A percentile compares a stretch with the other conserved stretches of the same genome.
Evolutionary conservation across 2,329 filamentous ascomycete species (phyloP).

Genomic region (Arthrobotrys sphaeroides): DNA sequence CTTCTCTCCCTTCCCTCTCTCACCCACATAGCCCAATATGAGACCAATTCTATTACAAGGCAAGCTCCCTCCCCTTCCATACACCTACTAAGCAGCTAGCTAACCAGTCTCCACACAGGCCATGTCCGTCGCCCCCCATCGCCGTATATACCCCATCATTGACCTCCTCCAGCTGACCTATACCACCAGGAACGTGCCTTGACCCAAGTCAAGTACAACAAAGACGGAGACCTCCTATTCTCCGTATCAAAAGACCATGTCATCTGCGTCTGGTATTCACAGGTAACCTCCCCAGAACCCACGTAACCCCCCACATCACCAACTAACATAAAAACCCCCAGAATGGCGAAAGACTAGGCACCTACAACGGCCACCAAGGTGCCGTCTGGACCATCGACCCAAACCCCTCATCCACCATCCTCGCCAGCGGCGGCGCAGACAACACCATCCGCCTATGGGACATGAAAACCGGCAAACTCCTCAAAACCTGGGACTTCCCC

Average conservation of each 20-base stretch:
- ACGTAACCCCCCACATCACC: background rate
- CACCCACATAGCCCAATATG: conserved; percentile 71
- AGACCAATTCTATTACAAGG: conserved; percentile 95
- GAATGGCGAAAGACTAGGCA: conserved; percentile 96
- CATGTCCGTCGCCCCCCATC: conserved; percentile 43
- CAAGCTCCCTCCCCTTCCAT: conserved; percentile 22
- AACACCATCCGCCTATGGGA: conserved; percentile 99
- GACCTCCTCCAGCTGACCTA: conserved; percentile 33
- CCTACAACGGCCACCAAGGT: conserved; percentile 95
- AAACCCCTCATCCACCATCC: conserved; percentile 87
- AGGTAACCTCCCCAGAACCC: conserved; percentile 60
- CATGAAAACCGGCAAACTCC: conserved; percentile 85
- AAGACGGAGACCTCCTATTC: conserved; percentile 96
- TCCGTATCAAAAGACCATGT: conserved; percentile 95
- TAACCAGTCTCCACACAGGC: conserved; percentile 52
- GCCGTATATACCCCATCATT: conserved; percentile 9
- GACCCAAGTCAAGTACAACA: conserved; percentile 91
- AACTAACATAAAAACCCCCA: conserved; percentile 17
- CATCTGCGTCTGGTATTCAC: conserved; percentile 95
- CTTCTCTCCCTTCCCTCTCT: background rate
- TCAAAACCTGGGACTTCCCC: conserved; percentile 98
- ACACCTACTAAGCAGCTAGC: conserved; percentile 26
- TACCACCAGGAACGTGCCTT: conserved; percentile 80
- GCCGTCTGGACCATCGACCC: conserved; percentile 99
- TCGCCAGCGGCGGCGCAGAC: conserved; percentile 95